phyloP scores from a whole-genome alignment of 306 rosid genomes.

The Chamaecrista fasciculata region DNA sequence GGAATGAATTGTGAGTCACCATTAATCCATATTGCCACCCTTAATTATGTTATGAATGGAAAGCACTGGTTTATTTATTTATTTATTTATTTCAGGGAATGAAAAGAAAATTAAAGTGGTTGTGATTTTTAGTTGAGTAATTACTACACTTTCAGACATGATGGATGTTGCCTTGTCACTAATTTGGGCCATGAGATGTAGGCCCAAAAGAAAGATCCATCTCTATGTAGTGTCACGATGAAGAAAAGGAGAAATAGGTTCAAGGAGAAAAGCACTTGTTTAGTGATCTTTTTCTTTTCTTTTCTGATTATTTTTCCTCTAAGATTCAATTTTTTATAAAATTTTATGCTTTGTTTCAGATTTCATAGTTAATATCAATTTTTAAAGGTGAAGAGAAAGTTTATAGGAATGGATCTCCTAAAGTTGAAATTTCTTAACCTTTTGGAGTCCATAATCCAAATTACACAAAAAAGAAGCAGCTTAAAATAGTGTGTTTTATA shows the following conservation, averaged over 20 bases:
- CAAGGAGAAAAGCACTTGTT: neutral
- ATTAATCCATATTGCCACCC: no score
- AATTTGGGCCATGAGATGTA: conserved; percentile 40
- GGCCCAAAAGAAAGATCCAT: conserved; percentile 27
- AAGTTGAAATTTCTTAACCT: no score
- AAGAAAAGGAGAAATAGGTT: neutral
- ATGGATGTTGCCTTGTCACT: conserved; percentile 25
- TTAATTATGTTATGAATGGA: neutral
- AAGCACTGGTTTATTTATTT: neutral
- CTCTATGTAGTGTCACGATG: neutral
- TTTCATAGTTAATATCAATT: no score
- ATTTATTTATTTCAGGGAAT: neutral
- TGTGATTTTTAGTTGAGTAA: conserved; percentile 18
- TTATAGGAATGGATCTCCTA: no score
- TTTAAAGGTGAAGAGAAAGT: no score
- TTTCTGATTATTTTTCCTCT: no score
- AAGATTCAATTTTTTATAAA: no score
- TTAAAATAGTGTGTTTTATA: no score
- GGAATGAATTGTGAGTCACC: no score
- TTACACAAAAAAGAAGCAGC: no score
- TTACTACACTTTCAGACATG: conserved; percentile 12
- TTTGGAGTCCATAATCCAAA: no score
- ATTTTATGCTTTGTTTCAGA: neutral
- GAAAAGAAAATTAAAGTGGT: neutral
- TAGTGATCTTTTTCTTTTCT: neutral